Percentiles rank a stretch among this genome's conserved stretches.
Evolutionary conservation across 2,329 filamentous ascomycete genomes (phyloP).

Genomic region (Pestalotiopsis sp.): DNA sequence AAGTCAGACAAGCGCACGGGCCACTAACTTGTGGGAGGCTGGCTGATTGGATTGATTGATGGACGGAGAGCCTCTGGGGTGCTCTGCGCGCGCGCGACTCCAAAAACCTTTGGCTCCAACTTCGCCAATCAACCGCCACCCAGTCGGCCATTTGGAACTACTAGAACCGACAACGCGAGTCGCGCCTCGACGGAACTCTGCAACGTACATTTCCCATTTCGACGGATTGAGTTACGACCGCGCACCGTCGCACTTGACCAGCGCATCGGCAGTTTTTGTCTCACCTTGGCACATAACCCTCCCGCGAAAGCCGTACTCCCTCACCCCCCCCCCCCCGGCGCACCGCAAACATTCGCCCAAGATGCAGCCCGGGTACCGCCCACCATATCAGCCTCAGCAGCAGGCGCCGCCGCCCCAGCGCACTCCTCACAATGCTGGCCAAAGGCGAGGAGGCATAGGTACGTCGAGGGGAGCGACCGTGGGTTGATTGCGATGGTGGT

Average conservation of each 20-base stretch:
- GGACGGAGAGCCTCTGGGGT: too few relatives aligned
- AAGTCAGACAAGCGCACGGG: not conserved
- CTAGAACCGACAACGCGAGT: conserved; percentile 4
- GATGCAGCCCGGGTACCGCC: conserved; percentile 58
- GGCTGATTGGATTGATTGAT: too few relatives aligned
- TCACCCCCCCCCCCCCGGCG: not conserved
- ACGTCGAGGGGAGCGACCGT: conserved; percentile 24
- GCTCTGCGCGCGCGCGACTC: not conserved
- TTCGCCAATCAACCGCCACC: conserved; percentile 6
- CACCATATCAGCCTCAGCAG: conserved; percentile 37
- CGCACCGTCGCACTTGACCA: conserved; percentile 10
- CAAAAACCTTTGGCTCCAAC: conserved; percentile 1
- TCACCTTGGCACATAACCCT: conserved; percentile 15
- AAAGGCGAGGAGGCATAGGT: conserved; percentile 58
- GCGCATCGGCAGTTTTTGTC: conserved; percentile 15
- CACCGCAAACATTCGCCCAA: conserved; percentile 23
- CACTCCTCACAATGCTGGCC: conserved; percentile 49
- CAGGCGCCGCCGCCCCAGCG: conserved; percentile 52
- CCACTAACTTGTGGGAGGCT: not conserved
- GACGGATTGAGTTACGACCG: not conserved
- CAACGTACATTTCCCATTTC: not conserved
- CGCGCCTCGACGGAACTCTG: conserved; percentile 3
- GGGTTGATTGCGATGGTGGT: not conserved
- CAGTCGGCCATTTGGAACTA: not conserved
- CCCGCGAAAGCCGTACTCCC: not conserved